Conservation (phyloP, 1,139 yeast genomes). For the Taphrina pruni region DNA sequence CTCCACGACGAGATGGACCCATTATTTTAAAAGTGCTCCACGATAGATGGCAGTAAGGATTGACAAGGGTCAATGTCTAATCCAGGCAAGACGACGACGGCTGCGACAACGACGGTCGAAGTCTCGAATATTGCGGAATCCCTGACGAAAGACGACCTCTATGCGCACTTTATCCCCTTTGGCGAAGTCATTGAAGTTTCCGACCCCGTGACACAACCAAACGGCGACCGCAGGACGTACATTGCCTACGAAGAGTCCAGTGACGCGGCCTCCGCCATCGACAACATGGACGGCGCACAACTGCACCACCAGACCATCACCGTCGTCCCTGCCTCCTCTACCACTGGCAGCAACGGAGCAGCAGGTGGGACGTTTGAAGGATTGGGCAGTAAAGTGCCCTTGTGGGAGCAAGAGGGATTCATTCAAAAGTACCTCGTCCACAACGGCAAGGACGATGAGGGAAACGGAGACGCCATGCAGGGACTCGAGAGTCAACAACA, state of each 20-base stretch:
- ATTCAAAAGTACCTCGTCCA: slow-evolving; percentile 44
- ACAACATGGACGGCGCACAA: slow-evolving; percentile 52
- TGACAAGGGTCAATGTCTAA: too few species aligned
- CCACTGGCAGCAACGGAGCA: too few species aligned
- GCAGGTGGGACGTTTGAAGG: slow-evolving; percentile 43
- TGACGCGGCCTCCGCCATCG: slow-evolving; percentile 53
- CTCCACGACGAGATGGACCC: too few species aligned
- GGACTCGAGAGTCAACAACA: slow-evolving; percentile 18
- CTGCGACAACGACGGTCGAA: neutral
- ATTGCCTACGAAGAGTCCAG: slow-evolving; percentile 50
- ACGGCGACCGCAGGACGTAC: slow-evolving; percentile 48
- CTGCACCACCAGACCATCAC: slow-evolving; percentile 49
- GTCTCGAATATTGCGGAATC: neutral
- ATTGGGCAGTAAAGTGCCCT: slow-evolving; percentile 37
- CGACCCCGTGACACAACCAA: slow-evolving; percentile 43
- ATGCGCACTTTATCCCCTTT: slow-evolving; percentile 51
- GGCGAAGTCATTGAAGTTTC: slow-evolving; percentile 52
- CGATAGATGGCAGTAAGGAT: too few species aligned
- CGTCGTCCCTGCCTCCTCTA: slow-evolving; percentile 48
- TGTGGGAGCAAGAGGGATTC: slow-evolving; percentile 47
- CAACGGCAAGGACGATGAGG: slow-evolving; percentile 11
- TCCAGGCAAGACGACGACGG: too few species aligned
- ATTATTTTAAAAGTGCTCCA: too few species aligned
- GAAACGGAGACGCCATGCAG: slow-evolving; percentile 25
- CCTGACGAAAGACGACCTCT: neutral